A percentile compares a stretch with the other conserved stretches of the same genome.
Evolutionary conservation across 441 rosid genomes (phyloP).

Genomic region (Pelargonium australe): DNA sequence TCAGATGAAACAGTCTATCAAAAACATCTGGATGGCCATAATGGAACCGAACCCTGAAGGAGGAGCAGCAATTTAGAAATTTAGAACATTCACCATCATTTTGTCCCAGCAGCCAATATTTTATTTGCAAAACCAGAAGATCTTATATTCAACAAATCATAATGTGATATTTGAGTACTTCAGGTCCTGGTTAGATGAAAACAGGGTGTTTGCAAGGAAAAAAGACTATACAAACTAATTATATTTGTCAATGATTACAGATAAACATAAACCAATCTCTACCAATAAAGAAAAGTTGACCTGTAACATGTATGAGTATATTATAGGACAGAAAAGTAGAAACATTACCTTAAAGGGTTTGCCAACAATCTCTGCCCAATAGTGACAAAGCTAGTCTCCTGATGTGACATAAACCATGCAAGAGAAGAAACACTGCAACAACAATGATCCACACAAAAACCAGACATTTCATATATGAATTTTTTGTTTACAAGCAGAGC

Average conservation of each 20-base stretch:
- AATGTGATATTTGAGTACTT: no score
- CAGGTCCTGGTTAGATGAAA: no score
- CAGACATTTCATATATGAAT: neutral
- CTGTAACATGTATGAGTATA: neutral
- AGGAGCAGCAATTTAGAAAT: constrained; percentile 11
- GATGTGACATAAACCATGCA: constrained; percentile 99
- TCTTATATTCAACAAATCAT: no score
- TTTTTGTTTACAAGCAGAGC: constrained; percentile 9
- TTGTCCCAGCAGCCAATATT: neutral
- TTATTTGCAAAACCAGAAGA: neutral
- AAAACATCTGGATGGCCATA: constrained; percentile 36
- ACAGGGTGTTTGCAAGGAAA: neutral
- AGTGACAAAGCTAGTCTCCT: constrained; percentile 98
- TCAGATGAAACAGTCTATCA: constrained; percentile 91
- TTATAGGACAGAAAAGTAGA: neutral
- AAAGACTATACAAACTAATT: no score
- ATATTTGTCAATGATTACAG: no score
- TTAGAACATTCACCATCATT: constrained; percentile 7
- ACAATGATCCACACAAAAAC: neutral
- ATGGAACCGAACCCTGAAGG: constrained; percentile 90
- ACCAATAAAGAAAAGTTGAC: neutral
- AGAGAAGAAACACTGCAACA: constrained; percentile 95
- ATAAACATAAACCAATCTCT: neutral
- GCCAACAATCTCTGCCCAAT: constrained; percentile 96
- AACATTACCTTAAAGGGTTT: constrained; percentile 81